Conservation (phyloP, 106 monocot species). For the Phalaenopsis equestris region DNA sequence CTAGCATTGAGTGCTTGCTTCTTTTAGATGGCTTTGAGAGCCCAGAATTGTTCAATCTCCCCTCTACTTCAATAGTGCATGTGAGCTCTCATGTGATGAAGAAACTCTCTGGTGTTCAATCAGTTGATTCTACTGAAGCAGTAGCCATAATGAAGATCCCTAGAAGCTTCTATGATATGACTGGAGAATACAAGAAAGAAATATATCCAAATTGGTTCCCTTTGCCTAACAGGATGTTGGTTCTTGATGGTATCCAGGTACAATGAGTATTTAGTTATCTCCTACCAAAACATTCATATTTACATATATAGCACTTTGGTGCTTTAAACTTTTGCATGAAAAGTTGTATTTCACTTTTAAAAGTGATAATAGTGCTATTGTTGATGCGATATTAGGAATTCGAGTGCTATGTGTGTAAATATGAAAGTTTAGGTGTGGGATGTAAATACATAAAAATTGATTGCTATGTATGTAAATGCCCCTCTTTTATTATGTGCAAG, state of each 20-base stretch:
- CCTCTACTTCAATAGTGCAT: constrained; percentile 35
- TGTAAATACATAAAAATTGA: no score
- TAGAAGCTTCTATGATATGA: constrained; percentile 34
- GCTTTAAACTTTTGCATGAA: no score
- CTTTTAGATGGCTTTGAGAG: constrained; percentile 2
- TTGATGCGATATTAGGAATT: no score
- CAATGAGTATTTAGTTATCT: neutral
- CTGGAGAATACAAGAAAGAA: constrained; percentile 9
- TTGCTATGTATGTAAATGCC: neutral
- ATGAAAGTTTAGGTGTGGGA: no score
- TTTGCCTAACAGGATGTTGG: constrained; percentile 51
- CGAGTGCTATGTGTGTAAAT: no score
- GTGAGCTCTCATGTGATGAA: constrained; percentile 76
- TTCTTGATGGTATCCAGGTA: constrained; percentile 96
- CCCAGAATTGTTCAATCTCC: constrained; percentile 15
- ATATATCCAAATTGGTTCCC: constrained; percentile 17
- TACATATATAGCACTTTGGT: no score
- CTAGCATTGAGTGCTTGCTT: no score
- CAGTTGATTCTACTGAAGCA: constrained; percentile 58
- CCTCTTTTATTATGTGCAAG: neutral
- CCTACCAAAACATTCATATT: neutral
- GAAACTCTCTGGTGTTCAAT: constrained; percentile 80
- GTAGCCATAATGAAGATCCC: constrained; percentile 81
- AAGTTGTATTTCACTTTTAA: no score
- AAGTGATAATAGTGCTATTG: no score